These are phyloP conservation scores for Sporothrix curviconia DNA, from an alignment of 2,329 filamentous ascomycete species.

Conservation along the genomic window DNA sequence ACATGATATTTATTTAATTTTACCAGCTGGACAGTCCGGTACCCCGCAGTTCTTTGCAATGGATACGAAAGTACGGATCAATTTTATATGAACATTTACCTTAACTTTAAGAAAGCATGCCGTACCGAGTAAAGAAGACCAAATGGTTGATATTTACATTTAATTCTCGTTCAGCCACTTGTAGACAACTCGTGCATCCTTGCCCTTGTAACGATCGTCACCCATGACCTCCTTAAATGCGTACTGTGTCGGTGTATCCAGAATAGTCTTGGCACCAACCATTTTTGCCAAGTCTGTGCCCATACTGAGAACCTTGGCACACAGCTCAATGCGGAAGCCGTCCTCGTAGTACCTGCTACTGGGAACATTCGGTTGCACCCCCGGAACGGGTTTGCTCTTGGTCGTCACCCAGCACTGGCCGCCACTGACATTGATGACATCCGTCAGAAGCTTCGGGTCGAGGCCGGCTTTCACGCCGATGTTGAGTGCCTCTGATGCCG, in stretches of 20 bases:
- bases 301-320: background rate
- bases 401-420: slow-evolving; percentile 5
- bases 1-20: no score
- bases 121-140: no score
- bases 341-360: background rate
- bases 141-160: no score
- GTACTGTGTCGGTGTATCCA: background rate
- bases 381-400: slow-evolving; percentile 1
- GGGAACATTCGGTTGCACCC: background rate
- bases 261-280: background rate
- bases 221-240: background rate
- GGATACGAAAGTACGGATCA: no score
- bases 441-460: background rate
- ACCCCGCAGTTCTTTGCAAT: no score
- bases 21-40: no score
- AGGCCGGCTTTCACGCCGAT: slow-evolving; percentile 1
- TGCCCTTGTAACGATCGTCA: background rate
- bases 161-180: slow-evolving; percentile 2
- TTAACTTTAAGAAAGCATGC: no score
- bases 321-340: slow-evolving; percentile 5
- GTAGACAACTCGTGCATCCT: slow-evolving; percentile 1
- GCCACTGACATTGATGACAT: slow-evolving; percentile 1
- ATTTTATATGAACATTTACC: no score
- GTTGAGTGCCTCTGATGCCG: background rate
- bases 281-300: background rate